Evolutionary conservation across 305 asterid genomes (phyloP), one percentile per base, ranked within the genome.

Genomic region (Solanum hybrid): DNA sequence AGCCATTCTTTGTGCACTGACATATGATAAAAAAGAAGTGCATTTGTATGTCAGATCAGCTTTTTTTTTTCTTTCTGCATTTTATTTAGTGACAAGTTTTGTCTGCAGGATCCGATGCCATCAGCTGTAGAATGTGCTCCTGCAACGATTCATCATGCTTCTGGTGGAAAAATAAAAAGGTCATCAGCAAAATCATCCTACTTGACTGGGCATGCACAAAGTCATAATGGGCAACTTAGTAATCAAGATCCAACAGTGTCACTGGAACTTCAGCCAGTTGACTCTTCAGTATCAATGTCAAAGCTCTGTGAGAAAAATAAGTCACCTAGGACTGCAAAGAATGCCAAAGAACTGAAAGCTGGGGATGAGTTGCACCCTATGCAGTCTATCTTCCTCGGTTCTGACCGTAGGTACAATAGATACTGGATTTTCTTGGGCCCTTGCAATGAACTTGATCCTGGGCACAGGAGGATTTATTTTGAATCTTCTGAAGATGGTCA

Each of bases 361-460:
- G 94, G 92, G 74, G 94, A 91, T 31, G 76, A 92, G 89, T 90
- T 95, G 84, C 99, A 97, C 91, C 94, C 99, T 46, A 97, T 97
- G 99, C 99, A 97, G 94, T 97, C 99, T 87, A 93, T 97, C 91
- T 97, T 91, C 92, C 94, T 97, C 86, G 99, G 99, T 78, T 96
- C 99, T 74, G 99, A 97, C 93, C 98, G 99, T 89, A 95, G 99
- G 94, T 97, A 96, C 93, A 97, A 97, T 91, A 95, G 97, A 94
- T 97, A 97, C 93, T 97, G 99, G 99, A 92, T 97, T 81, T 96
- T 97, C 93, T 93, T 97, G 95, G 99, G 99, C 61, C 99, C 99
- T 92, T 97, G 99, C 92, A 93, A 94, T 93, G 98, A 94, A 87
- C 89, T 76, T 87, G 99, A 97, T 94, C 98, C 98, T 88, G 99